Base-by-base conservation (phyloP, 305 asterid species). In the Lippia alba region DNA sequence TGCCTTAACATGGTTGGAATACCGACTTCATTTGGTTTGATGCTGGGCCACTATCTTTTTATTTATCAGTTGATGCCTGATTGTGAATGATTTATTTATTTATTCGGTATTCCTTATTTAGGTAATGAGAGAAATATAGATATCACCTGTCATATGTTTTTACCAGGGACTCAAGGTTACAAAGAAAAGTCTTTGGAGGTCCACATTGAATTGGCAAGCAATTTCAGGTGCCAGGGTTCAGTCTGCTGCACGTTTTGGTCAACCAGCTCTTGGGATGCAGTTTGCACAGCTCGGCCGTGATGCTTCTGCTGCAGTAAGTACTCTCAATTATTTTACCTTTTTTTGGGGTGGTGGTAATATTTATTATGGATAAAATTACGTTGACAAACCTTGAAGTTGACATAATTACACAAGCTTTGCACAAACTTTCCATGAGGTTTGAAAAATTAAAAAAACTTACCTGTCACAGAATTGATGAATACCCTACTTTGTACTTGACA, bases 261-360 rank as follows among this genome's bases (percentile, higher is more conserved):
- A 83, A 72, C 98, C 90, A 68, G 90, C 82, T 66, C 73, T 90
- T 56, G 99, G 96, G 50, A 70, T 94, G 88, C 96, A 90, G 81
- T 94, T 94, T 44, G 98, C 97, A 16, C 98, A 90, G 76, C 87
- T 94, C 53, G 79, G 98, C 49, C 95, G 95, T 63, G 98, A 94
- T 85, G 99, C 99, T 67, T 94, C 99, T 83, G 99, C 99, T 79
- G 99, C 96, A 56, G 99, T 91, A 73, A 56, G 97, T 88, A 72
- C 18, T 72, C 66, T 66, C 49, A 41, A 57, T 15, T 50, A 30
- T 51, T 36, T 63, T 46, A 51, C 19, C 48, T 34, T 33, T 32
- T 39, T 46, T 61, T 15, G 30, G 18, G 49, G 12, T 8, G 45
- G 45, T 44, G 50, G 67, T 72, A 3, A 41, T 17, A 54, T 9